Evolutionary conservation across 495 filamentous ascomycete genomes (phyloP), one percentile per base, ranked within the genome.

Genomic region (Jackrogersella minutella): DNA sequence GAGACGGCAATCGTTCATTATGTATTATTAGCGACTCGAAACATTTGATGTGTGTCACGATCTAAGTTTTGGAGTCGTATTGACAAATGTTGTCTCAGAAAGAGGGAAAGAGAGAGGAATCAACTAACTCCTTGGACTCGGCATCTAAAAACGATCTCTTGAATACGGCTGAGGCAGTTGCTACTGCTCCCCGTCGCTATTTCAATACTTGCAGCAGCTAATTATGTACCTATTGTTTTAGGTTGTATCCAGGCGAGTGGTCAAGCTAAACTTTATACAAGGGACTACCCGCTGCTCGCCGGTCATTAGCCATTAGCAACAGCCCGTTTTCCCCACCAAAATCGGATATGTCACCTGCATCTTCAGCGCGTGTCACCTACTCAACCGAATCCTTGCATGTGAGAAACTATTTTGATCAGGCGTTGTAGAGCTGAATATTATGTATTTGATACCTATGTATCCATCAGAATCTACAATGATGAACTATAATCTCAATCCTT

Each of bases 291-390:
- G 63, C 39, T 47, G n/a, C n/a, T n/a, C 21, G 7, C 28, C 41
- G 10, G 26, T 10, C n/a, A 14, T 30, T 17, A 44, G 10, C 26
- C 22, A 43, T 56, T 58, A 30, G 36, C 22, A 33, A 36, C 36
- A 31, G 26, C 51, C 30, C 33, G 64, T 71, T 37, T 71, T 69
- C 55, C 62, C 70, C 24, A 73, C 71, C 47, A 58, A n/a, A 54
- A 36, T 31, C 21, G 28, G 66, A 71, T 4, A 58, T 70, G 31
- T 73, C 69, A 49, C 43, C 47, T 58, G 56, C 43, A 28, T 73
- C 63, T 26, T 71, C 67, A 16, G 30, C 30, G 65, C 65, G 26
- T 64, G 50, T 39, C 75, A 69, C 64, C 74, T 77, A 56, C 49
- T 60, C 55, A 66, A 60, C 56, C 21, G 26, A 17, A 43, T 46